Evolutionary conservation across 1,284 basidiomycete species (phyloP), one percentile per base, ranked within the genome.

Genomic region (Pascua sp.): DNA sequence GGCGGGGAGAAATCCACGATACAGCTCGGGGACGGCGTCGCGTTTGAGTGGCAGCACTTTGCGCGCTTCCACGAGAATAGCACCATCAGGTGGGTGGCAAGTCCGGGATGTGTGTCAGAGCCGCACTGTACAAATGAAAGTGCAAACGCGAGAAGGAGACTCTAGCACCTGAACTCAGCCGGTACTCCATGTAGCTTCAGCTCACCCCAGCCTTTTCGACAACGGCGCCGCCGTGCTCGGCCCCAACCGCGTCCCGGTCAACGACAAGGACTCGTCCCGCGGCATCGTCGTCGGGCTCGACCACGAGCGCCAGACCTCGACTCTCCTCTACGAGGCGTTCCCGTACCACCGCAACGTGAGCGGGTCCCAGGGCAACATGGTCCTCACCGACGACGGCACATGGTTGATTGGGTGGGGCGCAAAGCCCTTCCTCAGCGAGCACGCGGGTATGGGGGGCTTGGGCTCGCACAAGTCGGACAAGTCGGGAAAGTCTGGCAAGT

Each of bases 11-110:
- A 71, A 41, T 66, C 67, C 10, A 58, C 56, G 13, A 71, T 71
- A 50, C 56, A 55, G 11, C 59, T 64, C 59, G 67, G 61, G 15
- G 50, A 59, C 39, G 60, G 56, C 16, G 59, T 61, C 16, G 48
- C 40, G 18, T 70, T 70, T 46, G 18, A 56, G 41, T 73, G 58
- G 55, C 67, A 72, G 53, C 70, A 73, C 49, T 60, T 71, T 50
- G 69, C 67, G 11, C 49, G 68, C 45, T 71, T 64, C 60, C 47
- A 39, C 15, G 63, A 61, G 47, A 49, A 49, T n/a, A 60, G 45
- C n/a, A 53, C 56, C 32, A 61, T 65, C 42, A 61, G 62, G 42
- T 32, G 24, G 24, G 24, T 32, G 24, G 3, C 24, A 7, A 32
- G 24, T 32, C 24, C 24, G 4, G 24, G 24, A 32, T 32, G 24